Evolutionary conservation across 495 filamentous ascomycete species (phyloP), one percentile per base, ranked within the genome.

Genomic region (Hyaloscypha variabilis): DNA sequence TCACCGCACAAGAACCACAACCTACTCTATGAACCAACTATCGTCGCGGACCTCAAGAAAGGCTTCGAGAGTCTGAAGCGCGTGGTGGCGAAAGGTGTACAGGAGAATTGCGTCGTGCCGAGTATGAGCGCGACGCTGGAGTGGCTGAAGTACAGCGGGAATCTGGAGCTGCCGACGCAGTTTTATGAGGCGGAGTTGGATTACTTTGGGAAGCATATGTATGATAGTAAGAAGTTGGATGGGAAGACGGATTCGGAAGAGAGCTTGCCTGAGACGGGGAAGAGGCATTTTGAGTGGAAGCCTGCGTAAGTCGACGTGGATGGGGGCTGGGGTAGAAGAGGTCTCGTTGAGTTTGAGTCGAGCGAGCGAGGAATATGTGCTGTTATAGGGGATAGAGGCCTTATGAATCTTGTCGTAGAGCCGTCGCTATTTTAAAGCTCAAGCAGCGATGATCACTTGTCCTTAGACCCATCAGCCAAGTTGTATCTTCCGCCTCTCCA

Each of bases 131-230:
- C 87, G 0, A 89, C 81, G 1, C 67, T 92, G 52, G 90, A 91
- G 73, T 92, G 89, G 67, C 72, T 90, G 57, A 92, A 93, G 75
- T 89, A 88, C 69, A 79, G 76, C 50, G 81, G 78, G 14, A 84
- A 83, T 3, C 79, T 81, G 8, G 77, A 77, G 55, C 65, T 90
- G 23, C 87, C 91, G 6, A 90, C 89, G 11, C 81, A 85, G 70
- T 92, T 92, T 69, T 88, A 88, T 81, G 89, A 92, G 72, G 89
- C 88, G 6, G 83, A 93, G 75, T 78, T 92, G 79, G 88, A 92
- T 72, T 91, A 86, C 66, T 92, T 93, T 66, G 90, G 89, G n/a
- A 81, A 82, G n/a, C 88, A 91, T 72, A 82, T 81, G 71, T 92
- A 84, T 69, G 88, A 92, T 69, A 67, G 74, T 62, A 83, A 80